Evolutionary conservation across 2,329 filamentous ascomycete species (phyloP), one percentile per base, ranked within the genome.

Genomic region (Gaeumannomyces sp.): DNA sequence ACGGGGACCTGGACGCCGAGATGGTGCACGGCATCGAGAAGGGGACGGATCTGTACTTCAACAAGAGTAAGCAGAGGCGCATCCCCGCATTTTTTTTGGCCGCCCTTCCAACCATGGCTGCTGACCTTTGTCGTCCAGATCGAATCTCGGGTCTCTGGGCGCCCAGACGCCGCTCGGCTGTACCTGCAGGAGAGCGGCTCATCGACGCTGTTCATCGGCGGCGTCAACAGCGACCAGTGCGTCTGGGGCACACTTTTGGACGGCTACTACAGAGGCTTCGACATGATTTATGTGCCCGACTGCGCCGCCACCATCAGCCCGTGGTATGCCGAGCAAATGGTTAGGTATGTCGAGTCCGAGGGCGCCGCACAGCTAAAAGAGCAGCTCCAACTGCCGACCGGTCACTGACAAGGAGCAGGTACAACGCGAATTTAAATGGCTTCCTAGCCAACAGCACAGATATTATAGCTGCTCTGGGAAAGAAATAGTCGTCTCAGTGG

Each of bases 221-320:
- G 85, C 0, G 83, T 86, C 7, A 87, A 87, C 69, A 85, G 83
- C 1, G 83, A 87, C 72, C 83, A 85, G 69, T 86, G 84, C 69
- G 83, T 87, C 8, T 76, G 80, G 27, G 81, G 82, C 1, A 85
- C 82, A 7, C 72, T 85, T 62, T 75, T 78, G 62, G 83, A 87
- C 73, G 81, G 80, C 3, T 84, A 81, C 67, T 81, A 78, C 68
- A 79, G 78, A 66, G 84, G 84, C 0, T 86, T 78, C 72, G 82
- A 85, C 69, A 83, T 81, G 67, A 71, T 86, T 16, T 69, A 86
- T 68, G 70, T 86, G 22, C 77, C 77, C 31, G 83, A 86, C 69
- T 81, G 79, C 28, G 80, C 79, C 57, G 83, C 76, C 6, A 86
- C 83, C 3, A 80, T 75, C 4, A 83, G 79, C 63, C 68, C 67